Conservation (phyloP, 2,329 filamentous ascomycete genomes). For the Ampelomyces quisqualis region DNA sequence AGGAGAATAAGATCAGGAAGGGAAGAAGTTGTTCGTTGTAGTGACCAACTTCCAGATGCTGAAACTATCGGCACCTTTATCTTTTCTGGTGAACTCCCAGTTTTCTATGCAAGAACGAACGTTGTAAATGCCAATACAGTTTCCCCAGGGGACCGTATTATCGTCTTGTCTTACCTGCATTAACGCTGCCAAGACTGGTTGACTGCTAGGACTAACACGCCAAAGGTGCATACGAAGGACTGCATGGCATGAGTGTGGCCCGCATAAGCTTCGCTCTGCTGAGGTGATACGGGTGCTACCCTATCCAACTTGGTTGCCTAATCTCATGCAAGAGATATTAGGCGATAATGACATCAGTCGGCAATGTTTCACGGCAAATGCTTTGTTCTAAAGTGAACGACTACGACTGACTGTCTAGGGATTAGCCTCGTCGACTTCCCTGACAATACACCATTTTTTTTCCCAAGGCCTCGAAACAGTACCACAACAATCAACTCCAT, state of each 20-base stretch:
- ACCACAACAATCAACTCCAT: background rate
- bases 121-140: background rate
- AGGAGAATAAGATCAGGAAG: background rate
- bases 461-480: background rate
- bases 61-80: background rate
- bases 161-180: background rate
- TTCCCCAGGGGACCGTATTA: background rate
- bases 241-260: constrained; percentile 1
- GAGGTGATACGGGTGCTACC: background rate
- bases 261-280: background rate
- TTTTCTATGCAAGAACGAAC: background rate
- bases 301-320: background rate
- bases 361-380: background rate
- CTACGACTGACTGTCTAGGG: background rate
- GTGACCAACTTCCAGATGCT: background rate
- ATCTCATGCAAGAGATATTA: background rate
- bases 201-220: background rate
- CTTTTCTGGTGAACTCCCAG: background rate
- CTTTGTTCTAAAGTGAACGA: constrained; percentile 1
- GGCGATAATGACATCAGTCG: background rate
- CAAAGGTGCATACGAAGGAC: background rate
- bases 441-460: background rate
- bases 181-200: background rate
- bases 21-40: background rate
- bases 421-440: background rate